Percentiles rank a stretch among this genome's conserved stretches.
Evolutionary conservation across 345 rosid species (phyloP).

Genomic region (Citrus mangshanensis): DNA sequence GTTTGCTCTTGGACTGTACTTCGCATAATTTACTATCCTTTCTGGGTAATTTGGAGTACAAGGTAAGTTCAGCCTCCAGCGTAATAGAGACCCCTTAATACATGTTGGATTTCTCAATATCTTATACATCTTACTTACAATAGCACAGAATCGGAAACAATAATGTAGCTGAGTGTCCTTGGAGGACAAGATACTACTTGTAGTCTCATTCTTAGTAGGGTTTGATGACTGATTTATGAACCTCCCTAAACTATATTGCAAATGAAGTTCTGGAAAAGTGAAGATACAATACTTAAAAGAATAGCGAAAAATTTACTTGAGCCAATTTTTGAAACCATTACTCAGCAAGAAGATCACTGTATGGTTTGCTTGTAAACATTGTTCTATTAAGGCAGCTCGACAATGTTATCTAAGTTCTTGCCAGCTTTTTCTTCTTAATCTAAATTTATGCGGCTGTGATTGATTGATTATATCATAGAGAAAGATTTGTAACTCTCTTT

Average conservation of each 20-base stretch:
- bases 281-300: background rate
- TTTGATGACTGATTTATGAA: background rate
- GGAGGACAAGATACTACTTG: background rate
- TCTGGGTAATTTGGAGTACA: conserved; percentile 79
- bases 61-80: conserved; percentile 36
- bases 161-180: background rate
- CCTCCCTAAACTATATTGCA: background rate
- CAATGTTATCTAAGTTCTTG: background rate
- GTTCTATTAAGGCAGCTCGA: background rate
- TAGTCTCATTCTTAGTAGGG: background rate
- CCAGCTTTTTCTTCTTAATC: background rate
- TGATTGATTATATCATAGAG: background rate
- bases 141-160: background rate
- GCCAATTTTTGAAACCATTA: background rate
- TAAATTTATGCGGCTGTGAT: background rate
- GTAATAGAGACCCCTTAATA: background rate
- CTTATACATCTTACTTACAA: background rate
- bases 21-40: conserved; percentile 60
- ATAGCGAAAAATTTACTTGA: background rate
- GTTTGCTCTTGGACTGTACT: conserved; percentile 54
- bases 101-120: background rate
- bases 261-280: background rate
- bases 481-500: background rate
- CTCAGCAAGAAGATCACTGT: background rate
- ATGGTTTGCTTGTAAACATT: background rate